Conservation (phyloP, 495 filamentous ascomycete genomes). For the Pseudevernia furfuracea region DNA sequence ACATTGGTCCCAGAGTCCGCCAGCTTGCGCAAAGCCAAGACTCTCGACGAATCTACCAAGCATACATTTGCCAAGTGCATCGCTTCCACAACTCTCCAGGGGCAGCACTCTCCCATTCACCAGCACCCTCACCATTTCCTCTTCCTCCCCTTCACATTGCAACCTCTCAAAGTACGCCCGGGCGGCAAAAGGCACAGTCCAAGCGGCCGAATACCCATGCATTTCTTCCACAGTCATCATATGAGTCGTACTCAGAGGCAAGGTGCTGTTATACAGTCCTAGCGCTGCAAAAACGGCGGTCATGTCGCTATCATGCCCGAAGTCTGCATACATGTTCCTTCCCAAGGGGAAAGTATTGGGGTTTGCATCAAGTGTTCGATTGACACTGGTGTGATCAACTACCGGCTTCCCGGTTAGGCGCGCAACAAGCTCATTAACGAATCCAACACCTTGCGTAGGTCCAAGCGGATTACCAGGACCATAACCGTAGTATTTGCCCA, state of each 20-base stretch:
- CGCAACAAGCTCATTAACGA: constrained; percentile 76
- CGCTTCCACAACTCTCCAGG: constrained; percentile 57
- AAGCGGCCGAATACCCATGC: constrained; percentile 57
- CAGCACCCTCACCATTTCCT: constrained; percentile 64
- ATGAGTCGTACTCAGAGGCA: constrained; percentile 40
- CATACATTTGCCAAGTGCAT: constrained; percentile 59
- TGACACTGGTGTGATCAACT: constrained; percentile 61
- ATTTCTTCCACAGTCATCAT: constrained; percentile 38
- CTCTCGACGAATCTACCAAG: constrained; percentile 59
- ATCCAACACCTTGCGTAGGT: constrained; percentile 76
- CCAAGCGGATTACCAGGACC: constrained; percentile 67
- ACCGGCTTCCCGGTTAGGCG: constrained; percentile 60
- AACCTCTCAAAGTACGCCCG: constrained; percentile 81
- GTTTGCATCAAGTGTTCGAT: constrained; percentile 59
- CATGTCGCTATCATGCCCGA: constrained; percentile 84
- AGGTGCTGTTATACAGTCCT: constrained; percentile 60
- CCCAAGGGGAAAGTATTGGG: constrained; percentile 60
- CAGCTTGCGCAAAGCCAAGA: constrained; percentile 58
- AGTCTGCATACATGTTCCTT: constrained; percentile 65
- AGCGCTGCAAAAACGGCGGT: constrained; percentile 62
- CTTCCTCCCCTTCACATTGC: constrained; percentile 45
- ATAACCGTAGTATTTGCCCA: constrained; percentile 77
- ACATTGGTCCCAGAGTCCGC: constrained; percentile 66
- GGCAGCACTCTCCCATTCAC: constrained; percentile 76
- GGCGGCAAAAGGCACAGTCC: constrained; percentile 73